Percentiles rank a stretch among this genome's conserved stretches.
These are phyloP conservation scores for Proteromonas lacertae DNA, from an alignment of 352 stramenopile genomes.

Conservation along the genomic window DNA sequence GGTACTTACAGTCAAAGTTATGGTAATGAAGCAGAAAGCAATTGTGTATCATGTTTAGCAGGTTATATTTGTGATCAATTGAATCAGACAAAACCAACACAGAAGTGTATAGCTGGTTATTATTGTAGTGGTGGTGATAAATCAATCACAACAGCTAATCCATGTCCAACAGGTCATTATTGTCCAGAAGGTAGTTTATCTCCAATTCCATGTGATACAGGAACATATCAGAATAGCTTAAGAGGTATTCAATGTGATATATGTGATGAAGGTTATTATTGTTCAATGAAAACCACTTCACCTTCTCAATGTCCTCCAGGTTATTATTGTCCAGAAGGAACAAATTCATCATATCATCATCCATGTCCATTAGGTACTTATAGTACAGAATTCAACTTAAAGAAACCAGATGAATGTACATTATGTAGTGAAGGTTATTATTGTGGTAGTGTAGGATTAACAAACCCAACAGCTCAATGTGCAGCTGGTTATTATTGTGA, in stretches of 20 bases:
- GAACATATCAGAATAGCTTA: conserved; percentile 10
- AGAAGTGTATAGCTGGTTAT: conserved; percentile 1
- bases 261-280: conserved; percentile 34
- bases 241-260: conserved; percentile 5
- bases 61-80: conserved; percentile 3
- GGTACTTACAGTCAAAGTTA: background rate
- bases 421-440: conserved; percentile 11
- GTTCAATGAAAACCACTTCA: conserved; percentile 9
- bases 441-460: conserved; percentile 7
- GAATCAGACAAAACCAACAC: background rate
- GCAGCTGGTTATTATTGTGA: conserved; percentile 7
- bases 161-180: conserved; percentile 18
- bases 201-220: conserved; percentile 17
- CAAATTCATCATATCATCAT: conserved; percentile 15
- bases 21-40: conserved; percentile 12
- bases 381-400: conserved; percentile 16
- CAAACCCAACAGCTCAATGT: conserved; percentile 4
- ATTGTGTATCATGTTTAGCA: conserved; percentile 21
- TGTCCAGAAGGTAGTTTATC: conserved; percentile 22
- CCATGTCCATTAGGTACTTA: conserved; percentile 34
- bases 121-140: background rate
- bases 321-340: conserved; percentile 33
- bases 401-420: conserved; percentile 10
- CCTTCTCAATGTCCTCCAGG: conserved; percentile 23
- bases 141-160: conserved; percentile 1